Evolutionary conservation across 202 grass and related monocot species (phyloP).

Genomic region (Schoenoplectus tabernaemontani): DNA sequence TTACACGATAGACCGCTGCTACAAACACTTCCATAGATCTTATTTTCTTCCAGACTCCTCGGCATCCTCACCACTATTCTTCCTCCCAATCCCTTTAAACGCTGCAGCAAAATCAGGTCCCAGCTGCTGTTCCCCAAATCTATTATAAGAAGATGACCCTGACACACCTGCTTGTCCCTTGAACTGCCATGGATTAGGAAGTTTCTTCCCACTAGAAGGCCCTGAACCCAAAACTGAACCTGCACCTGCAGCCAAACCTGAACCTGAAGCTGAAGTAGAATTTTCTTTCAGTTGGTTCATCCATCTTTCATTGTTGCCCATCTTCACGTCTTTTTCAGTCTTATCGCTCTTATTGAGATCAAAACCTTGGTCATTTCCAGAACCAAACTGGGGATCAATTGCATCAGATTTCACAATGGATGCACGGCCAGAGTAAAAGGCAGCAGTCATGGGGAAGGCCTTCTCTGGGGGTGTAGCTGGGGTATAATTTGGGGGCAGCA

Average conservation of each 20-base stretch:
- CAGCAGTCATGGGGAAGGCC: conserved; percentile 73
- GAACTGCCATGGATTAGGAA: conserved; percentile 44
- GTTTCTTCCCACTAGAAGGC: conserved; percentile 23
- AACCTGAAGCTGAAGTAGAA: neutral
- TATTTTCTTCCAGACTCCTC: conserved; percentile 23
- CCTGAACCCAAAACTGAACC: neutral
- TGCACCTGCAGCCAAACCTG: neutral
- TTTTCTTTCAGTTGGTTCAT: conserved; percentile 13
- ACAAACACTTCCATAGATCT: neutral
- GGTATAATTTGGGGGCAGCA: conserved; percentile 78
- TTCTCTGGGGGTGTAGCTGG: conserved; percentile 82
- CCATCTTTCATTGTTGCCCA: conserved; percentile 16
- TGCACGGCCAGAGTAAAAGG: conserved; percentile 55
- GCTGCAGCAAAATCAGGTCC: conserved; percentile 47
- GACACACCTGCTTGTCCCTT: conserved; percentile 26
- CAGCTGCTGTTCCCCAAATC: conserved; percentile 35
- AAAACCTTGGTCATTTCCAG: conserved; percentile 31
- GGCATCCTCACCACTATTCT: conserved; percentile 35
- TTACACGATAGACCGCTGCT: neutral
- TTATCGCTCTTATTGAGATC: conserved; percentile 36
- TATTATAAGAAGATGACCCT: conserved; percentile 38
- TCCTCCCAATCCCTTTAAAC: conserved; percentile 44
- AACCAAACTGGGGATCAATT: conserved; percentile 46
- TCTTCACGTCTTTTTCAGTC: conserved; percentile 12
- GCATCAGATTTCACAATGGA: conserved; percentile 49